Base-by-base conservation (phyloP, 176 grass and related monocot genomes). In the Oryza longistaminata region DNA sequence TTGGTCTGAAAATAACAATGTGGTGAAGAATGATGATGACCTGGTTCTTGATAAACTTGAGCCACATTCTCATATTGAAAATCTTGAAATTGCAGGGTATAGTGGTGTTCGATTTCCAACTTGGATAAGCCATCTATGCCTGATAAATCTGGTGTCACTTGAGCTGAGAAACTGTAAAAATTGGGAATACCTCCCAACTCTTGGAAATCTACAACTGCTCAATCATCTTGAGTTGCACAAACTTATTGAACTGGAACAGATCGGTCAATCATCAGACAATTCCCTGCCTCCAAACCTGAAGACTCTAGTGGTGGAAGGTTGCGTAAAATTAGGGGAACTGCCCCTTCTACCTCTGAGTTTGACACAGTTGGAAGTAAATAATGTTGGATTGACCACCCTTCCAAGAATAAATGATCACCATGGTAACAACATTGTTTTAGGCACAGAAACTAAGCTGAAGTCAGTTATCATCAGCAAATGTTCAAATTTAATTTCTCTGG, bases 181-280 rank as follows among this genome's bases (percentile, higher is more conserved):
- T 46, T 88, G 61, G 67, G 34, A 19, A 12, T 27, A 1, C 49
- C 86, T 88, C 5, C 86, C 86, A 8, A 7, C 16, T 10, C 49
- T 88, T 68, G 80, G 80, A 52, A 84, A 88, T 8, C 31, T 88
- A 64, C 1, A 11, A 7, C 29, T 10, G 4, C 86, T 88, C 46
- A 27, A 72, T 22, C 43, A 78, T 71, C 73, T 88, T 22, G 42
- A 39, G 2, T 65, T 84, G 72, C 21, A 60, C 5, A 37, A 46
- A 0, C 69, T 88, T 64, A 21, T 16, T 5, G 35, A 46, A 71
- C 19, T 88, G 70, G 1, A 48, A 55, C 34, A 21, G 25, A 88
- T 88, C 9, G n/a, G 29, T 2, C 22, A 72, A 82, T 64, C 78
- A 60, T 3, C 78, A 82, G 70, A 15, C 2, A 9, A 55, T 82